These are phyloP conservation scores for Huntiella savannae DNA, from an alignment of 2,329 filamentous ascomycete species.

Conservation along the genomic window DNA sequence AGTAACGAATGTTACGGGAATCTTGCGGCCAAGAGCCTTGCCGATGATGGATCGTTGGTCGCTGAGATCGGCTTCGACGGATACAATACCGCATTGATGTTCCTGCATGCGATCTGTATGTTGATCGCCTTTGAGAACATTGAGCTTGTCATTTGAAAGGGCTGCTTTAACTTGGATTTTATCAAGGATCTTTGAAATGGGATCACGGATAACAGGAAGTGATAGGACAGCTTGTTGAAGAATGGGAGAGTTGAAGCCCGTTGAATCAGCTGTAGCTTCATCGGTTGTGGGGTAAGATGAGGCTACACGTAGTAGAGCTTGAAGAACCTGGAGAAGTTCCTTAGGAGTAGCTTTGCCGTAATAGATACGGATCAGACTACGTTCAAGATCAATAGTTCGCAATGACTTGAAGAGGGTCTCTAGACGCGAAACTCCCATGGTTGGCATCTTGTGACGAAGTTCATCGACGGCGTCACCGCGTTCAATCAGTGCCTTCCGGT, in stretches of 20 bases:
- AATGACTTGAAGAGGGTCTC: slow-evolving; percentile 51
- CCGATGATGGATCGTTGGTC: slow-evolving; percentile 55
- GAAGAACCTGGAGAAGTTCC: slow-evolving; percentile 68
- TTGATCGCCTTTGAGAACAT: slow-evolving; percentile 72
- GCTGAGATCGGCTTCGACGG: slow-evolving; percentile 74
- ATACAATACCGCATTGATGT: slow-evolving; percentile 79
- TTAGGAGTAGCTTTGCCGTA: slow-evolving; percentile 88
- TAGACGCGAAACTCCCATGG: slow-evolving; percentile 51
- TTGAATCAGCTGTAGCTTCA: slow-evolving; percentile 41
- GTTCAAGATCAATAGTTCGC: slow-evolving; percentile 62
- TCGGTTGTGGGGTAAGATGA: slow-evolving; percentile 50
- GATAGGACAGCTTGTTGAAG: slow-evolving; percentile 53
- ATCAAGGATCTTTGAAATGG: slow-evolving; percentile 57
- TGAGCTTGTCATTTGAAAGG: slow-evolving; percentile 75
- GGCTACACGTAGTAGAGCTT: slow-evolving; percentile 59
- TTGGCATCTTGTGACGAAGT: slow-evolving; percentile 49
- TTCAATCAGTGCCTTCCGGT: slow-evolving; percentile 54
- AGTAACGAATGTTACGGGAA: slow-evolving; percentile 57
- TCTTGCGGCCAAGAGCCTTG: slow-evolving; percentile 49
- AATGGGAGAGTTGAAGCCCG: slow-evolving; percentile 52
- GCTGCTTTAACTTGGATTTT: slow-evolving; percentile 74
- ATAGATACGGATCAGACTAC: slow-evolving; percentile 85
- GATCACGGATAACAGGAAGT: slow-evolving; percentile 56
- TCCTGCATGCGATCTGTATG: slow-evolving; percentile 80
- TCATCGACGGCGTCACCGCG: slow-evolving; percentile 76